Evolutionary conservation across 139 green algal genomes (phyloP).

Genomic region (Haematococcus sp.): DNA sequence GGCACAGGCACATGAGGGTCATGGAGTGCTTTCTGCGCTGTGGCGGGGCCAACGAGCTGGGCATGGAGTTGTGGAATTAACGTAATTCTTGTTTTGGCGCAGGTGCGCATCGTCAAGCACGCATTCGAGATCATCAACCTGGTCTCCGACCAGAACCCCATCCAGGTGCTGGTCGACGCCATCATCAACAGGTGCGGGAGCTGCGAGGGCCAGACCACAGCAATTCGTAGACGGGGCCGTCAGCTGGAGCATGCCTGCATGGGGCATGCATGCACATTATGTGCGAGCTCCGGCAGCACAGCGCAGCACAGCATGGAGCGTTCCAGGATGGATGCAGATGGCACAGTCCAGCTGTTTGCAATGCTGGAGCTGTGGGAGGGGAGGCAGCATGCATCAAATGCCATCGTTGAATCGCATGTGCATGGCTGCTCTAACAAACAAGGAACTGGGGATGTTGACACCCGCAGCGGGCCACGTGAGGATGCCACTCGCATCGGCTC

Average conservation of each 20-base stretch:
- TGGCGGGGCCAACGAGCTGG: background rate
- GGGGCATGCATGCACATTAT: background rate
- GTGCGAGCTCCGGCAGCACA: background rate
- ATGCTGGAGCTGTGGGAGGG: background rate
- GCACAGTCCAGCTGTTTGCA: background rate
- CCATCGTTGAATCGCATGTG: background rate
- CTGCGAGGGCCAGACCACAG: background rate
- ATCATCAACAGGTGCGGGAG: slow-evolving; percentile 95
- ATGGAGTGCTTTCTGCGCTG: background rate
- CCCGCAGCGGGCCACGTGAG: slow-evolving; percentile 94
- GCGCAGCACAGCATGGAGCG: background rate
- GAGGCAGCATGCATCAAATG: background rate
- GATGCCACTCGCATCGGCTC: slow-evolving; percentile 97
- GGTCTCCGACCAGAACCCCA: slow-evolving; percentile 97
- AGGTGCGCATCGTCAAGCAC: slow-evolving; percentile 95
- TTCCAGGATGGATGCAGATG: too few species aligned
- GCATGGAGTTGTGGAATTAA: background rate
- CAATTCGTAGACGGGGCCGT: background rate
- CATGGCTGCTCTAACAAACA: background rate
- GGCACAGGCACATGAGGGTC: background rate
- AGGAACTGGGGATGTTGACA: too few species aligned
- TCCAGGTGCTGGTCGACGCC: slow-evolving; percentile 97
- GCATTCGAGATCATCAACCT: slow-evolving; percentile 98
- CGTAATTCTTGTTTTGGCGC: background rate
- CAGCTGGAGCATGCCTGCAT: background rate